Evolutionary conservation across 2,329 filamentous ascomycete genomes (phyloP), one percentile per base, ranked within the genome.

Genomic region (Plectosphaerella plurivora): DNA sequence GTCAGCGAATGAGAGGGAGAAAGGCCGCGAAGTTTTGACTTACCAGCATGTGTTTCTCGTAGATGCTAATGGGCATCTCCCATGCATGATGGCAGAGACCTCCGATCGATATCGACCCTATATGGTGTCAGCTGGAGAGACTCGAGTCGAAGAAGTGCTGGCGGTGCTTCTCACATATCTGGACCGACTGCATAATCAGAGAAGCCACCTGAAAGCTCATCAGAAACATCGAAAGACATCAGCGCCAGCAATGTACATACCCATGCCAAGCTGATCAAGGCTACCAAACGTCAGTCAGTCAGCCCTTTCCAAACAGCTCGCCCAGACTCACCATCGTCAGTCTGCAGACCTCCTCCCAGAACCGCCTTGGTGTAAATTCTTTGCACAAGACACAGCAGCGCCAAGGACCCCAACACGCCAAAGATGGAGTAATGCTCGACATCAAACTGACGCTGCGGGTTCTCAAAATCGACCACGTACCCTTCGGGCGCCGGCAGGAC

Each of bases 401-500:
- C 64, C 37, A 68, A 42, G 1, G 59, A 46, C 1, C 57, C 62
- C 3, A 60, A 53, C 3, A 67, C 51, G 0, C 58, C 63, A 52
- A 66, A 65, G 14, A 67, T 54, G 1, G 62, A 46, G 14, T 60
- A 67, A 14, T 63, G 59, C 0, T 62, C 50, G 1, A 55, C 28
- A 14, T 60, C 60, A 14, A 53, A 58, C 18, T 63, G 59, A 12
- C 58, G 57, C 37, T 59, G 58, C 2, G 68, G 67, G 41, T 69
- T 57, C 2, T 63, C 62, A 44, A 71, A 67, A 47, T 71, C 57
- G 22, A 69, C 63, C 9, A 61, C 59, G 50, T 69, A 71, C 33
- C 58, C 67, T 7, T 58, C 53, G 4, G 67, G 66, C 5, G 67
- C 61, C 18, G 55, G 36, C 6, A 60, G 49, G 12, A 65, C 45